Evolutionary conservation across 139 green algal species (phyloP).

Genomic region (Pleodorina starrii): DNA sequence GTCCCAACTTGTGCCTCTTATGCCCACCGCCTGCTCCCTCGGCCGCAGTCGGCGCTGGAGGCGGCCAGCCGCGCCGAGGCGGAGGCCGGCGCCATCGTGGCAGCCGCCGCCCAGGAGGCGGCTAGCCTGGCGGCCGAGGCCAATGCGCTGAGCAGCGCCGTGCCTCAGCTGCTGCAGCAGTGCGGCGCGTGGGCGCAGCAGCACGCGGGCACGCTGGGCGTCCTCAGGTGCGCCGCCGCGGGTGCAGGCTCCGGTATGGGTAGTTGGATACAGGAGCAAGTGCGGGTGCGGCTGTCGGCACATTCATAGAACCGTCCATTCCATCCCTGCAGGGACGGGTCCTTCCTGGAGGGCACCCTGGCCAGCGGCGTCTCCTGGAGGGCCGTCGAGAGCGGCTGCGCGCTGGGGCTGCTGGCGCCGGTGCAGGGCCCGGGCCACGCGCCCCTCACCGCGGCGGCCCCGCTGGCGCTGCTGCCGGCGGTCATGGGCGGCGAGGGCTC

Average conservation of each 20-base stretch:
- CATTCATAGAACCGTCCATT: too few relatives aligned
- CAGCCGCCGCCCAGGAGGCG: slow-evolving; percentile 5
- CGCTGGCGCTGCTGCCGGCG: not conserved
- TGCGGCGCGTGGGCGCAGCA: slow-evolving; percentile 44
- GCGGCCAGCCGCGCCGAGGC: slow-evolving; percentile 3
- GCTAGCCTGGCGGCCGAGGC: slow-evolving; percentile 26
- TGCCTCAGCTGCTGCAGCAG: slow-evolving; percentile 22
- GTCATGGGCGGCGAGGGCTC: slow-evolving; percentile 26
- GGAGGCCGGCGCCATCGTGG: slow-evolving; percentile 4
- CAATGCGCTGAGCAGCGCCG: not conserved
- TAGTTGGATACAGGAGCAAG: not conserved
- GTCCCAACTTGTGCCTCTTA: too few relatives aligned
- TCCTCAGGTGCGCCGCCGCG: slow-evolving; percentile 26
- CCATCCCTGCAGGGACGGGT: slow-evolving; percentile 25
- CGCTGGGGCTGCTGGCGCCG: slow-evolving; percentile 33
- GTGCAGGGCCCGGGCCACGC: not conserved
- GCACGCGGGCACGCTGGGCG: slow-evolving; percentile 32
- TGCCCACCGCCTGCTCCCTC: too few relatives aligned
- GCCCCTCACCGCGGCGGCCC: not conserved
- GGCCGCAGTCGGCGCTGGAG: slow-evolving; percentile 10
- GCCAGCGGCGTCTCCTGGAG: not conserved
- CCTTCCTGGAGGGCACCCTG: slow-evolving; percentile 19
- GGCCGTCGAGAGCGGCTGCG: not conserved
- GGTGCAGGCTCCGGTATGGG: not conserved
- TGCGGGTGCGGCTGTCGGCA: too few relatives aligned